A percentile compares a stretch with the other conserved stretches of the same genome.
These are phyloP conservation scores for Xylaria sp. DNA, from an alignment of 2,329 filamentous ascomycete genomes.

Conservation along the genomic window DNA sequence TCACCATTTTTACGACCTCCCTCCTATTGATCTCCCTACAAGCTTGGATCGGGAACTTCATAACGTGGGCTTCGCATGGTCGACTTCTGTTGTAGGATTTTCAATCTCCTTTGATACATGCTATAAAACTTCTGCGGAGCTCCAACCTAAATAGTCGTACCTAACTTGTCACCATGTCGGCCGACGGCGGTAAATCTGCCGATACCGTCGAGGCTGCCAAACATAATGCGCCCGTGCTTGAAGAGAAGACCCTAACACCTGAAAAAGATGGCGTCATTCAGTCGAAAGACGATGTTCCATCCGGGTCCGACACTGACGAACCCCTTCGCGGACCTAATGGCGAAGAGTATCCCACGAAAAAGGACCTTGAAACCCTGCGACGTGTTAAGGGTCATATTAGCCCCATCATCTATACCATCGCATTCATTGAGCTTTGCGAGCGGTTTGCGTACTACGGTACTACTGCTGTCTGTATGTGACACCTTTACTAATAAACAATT, in stretches of 20 bases:
- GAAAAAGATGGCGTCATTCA: constrained; percentile 15
- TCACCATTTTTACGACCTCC: background rate
- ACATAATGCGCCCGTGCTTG: constrained; percentile 18
- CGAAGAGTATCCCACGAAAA: constrained; percentile 40
- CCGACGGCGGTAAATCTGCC: constrained; percentile 32
- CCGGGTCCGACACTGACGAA: constrained; percentile 40
- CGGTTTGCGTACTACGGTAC: constrained; percentile 74
- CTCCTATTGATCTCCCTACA: background rate
- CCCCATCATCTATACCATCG: constrained; percentile 40
- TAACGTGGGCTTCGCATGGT: background rate
- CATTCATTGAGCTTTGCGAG: constrained; percentile 54
- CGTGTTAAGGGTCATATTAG: constrained; percentile 39
- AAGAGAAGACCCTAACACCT: constrained; percentile 33
- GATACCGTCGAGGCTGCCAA: constrained; percentile 37
- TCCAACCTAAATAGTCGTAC: no score
- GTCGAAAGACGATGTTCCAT: constrained; percentile 20
- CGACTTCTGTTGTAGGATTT: background rate
- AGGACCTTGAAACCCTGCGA: constrained; percentile 39
- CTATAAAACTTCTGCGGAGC: background rate
- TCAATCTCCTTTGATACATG: background rate
- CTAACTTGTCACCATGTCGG: constrained; percentile 38
- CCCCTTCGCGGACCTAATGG: constrained; percentile 44
- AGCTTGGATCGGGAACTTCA: background rate
- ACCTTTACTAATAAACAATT: background rate
- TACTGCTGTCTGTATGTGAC: constrained; percentile 65